phyloP scores from a whole-genome alignment of 495 filamentous ascomycete species.

The Tuber indicum region DNA sequence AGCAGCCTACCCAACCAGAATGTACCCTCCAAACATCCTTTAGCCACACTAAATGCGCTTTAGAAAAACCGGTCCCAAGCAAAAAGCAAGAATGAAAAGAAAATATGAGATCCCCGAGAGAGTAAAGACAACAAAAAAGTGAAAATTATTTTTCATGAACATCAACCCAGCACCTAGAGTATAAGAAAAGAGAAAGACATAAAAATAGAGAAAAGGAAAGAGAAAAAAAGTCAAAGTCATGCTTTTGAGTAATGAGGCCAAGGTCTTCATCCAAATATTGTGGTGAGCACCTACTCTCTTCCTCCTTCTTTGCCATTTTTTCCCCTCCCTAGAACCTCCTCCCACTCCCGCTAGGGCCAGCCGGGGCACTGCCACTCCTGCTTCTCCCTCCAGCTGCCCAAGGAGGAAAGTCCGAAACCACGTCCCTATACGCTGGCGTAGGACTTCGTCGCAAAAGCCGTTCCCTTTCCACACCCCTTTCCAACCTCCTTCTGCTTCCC shows the following conservation, averaged over 20 bases:
- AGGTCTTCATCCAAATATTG: conserved; percentile 10
- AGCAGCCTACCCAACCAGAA: not conserved
- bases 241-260: not conserved
- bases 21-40: not conserved
- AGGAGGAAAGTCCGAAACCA: conserved; percentile 27
- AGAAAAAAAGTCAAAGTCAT: not conserved
- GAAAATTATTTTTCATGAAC: conserved; percentile 31
- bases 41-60: not conserved
- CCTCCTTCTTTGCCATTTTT: not conserved
- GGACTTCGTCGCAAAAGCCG: conserved; percentile 27
- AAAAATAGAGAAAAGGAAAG: conserved; percentile 8
- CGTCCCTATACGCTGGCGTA: conserved; percentile 39
- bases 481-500: conserved; percentile 11
- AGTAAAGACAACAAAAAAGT: not conserved
- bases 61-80: not conserved
- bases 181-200: not conserved
- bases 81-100: not conserved
- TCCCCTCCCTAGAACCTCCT: conserved; percentile 17
- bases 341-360: conserved; percentile 31
- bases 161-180: conserved; percentile 2
- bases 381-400: conserved; percentile 16
- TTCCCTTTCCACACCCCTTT: conserved; percentile 26
- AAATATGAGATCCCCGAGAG: conserved; percentile 3
- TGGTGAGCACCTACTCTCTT: conserved; percentile 8
- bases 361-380: conserved; percentile 38